Evolutionary conservation across 2,329 filamentous ascomycete species (phyloP).

Genomic region (Tolypocladium nubicola): DNA sequence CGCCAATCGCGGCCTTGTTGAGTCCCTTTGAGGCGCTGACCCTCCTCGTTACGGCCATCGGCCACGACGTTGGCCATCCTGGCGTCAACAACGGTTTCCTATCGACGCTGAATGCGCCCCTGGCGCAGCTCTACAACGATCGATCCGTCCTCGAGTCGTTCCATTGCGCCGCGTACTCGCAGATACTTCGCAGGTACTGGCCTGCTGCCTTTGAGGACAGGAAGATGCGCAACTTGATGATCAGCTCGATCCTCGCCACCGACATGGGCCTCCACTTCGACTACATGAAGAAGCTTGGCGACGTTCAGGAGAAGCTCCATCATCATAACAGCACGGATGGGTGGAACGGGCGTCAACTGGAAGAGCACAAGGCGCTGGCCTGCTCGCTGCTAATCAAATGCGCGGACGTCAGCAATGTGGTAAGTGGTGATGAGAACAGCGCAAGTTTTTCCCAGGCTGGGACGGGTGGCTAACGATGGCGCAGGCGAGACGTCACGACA

Average conservation of each 20-base stretch:
- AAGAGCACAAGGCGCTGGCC: constrained; percentile 69
- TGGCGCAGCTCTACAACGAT: constrained; percentile 95
- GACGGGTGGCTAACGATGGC: neutral
- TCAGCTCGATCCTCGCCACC: constrained; percentile 92
- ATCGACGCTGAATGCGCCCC: constrained; percentile 78
- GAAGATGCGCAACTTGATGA: constrained; percentile 81
- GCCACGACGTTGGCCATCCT: constrained; percentile 93
- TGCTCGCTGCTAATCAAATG: constrained; percentile 95
- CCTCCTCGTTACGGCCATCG: constrained; percentile 88
- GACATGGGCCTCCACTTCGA: constrained; percentile 97
- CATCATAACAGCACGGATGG: constrained; percentile 55
- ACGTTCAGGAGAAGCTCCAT: constrained; percentile 67
- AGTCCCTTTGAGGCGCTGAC: constrained; percentile 80
- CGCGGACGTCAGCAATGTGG: constrained; percentile 96
- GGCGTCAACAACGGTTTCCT: constrained; percentile 98
- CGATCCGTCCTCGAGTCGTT: constrained; percentile 94
- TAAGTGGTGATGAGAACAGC: constrained; percentile 35
- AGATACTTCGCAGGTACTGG: constrained; percentile 91
- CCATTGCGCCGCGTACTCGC: constrained; percentile 92
- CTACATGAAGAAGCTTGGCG: constrained; percentile 84
- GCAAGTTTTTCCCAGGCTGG: too few species aligned
- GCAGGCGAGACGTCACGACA: constrained; percentile 73
- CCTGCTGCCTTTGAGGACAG: constrained; percentile 67
- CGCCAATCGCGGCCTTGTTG: constrained; percentile 64
- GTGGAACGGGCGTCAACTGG: constrained; percentile 67